Evolutionary conservation across 306 rosid species (phyloP), one percentile per base, ranked within the genome.

Genomic region (Glycine tomentella): DNA sequence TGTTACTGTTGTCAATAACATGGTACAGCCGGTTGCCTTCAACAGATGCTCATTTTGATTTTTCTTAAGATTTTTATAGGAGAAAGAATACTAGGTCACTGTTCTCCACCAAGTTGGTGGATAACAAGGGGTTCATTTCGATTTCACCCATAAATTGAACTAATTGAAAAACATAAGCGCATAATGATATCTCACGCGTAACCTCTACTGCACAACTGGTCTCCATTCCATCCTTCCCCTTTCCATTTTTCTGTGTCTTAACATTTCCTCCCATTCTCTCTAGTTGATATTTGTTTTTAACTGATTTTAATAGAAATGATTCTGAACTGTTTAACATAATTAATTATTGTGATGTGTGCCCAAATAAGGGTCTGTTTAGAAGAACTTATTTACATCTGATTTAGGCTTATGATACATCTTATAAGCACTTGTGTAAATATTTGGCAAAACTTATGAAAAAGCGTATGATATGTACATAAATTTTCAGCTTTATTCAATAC

Each of bases 391-490:
- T 33, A 33, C 7, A 62, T 8, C 3, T 56, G 6, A 15, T 15
- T 15, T 56, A 15, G 2, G 44, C 20, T 20, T 20, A 20, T 62
- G 44, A 53, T 53, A 33, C 3, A 38, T 3, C 42, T 38, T 38
- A 38, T 6, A 25, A 25, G 14, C 42, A 11, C 42, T 2, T 4
- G 20, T 20, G 38, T 11, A 61, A 61, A 38, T 59, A 33, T 59
- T 59, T 59, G n/a, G 42, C 67, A 25, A 61, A 61, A 8, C 67
- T 31, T 61, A 61, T n/a, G n/a, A n/a, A n/a, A n/a, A n/a, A n/a
- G n/a, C n/a, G n/a, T n/a, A n/a, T 61, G 20, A 20, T 9, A 10
- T 20, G 68, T 31, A 8, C 2, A 62, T 3, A 62, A 62, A 36
- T 62, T 31, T 33, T 25, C 14, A 11, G 68, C 44, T 62, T 62